Conservation (phyloP, 2,329 filamentous ascomycete species). For the Aspergillus sp. region DNA sequence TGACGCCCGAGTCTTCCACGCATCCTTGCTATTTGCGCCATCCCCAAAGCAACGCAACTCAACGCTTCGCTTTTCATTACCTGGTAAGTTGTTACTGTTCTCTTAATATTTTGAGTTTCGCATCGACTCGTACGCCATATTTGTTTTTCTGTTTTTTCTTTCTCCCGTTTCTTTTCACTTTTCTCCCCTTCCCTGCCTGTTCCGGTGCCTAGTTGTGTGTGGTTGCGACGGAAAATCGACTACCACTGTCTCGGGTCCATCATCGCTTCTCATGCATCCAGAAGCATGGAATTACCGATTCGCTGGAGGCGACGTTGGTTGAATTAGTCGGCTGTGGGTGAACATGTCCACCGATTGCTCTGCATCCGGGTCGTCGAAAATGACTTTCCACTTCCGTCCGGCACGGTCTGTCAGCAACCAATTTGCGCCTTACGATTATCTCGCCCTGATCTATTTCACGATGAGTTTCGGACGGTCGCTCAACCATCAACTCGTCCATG, state of each 20-base stretch:
- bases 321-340: neutral
- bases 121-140: neutral
- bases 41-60: constrained; percentile 22
- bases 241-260: neutral
- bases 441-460: constrained; percentile 10
- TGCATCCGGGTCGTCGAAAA: neutral
- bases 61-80: constrained; percentile 23
- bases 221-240: neutral
- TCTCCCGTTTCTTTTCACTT: neutral
- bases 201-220: neutral
- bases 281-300: neutral
- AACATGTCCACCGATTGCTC: neutral
- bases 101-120: neutral
- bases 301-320: neutral
- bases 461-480: constrained; percentile 7
- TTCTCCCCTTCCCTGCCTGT: neutral
- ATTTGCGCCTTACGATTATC: constrained; percentile 12
- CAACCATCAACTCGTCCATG: neutral
- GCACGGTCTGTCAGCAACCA: neutral
- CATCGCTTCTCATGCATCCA: constrained; percentile 9
- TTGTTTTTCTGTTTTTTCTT: neutral
- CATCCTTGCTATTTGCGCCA: constrained; percentile 24
- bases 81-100: constrained; percentile 22
- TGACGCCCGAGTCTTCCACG: constrained; percentile 23
- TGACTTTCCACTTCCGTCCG: neutral